A percentile compares a stretch with the other conserved stretches of the same genome.
Evolutionary conservation across 2,329 filamentous ascomycete genomes (phyloP).

Genomic region (Pseudogymnoascus sp.): DNA sequence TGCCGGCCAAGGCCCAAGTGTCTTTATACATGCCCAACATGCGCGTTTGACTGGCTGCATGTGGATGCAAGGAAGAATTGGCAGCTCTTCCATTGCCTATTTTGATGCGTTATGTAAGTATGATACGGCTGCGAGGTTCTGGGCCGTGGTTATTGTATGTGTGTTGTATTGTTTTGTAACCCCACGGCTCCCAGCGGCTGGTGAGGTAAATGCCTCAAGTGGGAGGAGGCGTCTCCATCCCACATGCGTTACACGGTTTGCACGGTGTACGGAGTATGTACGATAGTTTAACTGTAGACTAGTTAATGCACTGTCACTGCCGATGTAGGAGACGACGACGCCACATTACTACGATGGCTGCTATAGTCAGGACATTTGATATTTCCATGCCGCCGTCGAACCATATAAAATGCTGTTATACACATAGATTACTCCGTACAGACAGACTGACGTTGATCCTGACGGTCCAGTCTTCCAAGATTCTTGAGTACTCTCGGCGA

Average conservation of each 20-base stretch:
- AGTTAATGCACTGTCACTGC: not conserved
- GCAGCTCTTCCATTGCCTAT: not conserved
- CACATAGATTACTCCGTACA: not conserved
- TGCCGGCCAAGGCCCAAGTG: not conserved
- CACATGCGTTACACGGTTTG: not conserved
- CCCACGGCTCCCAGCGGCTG: not conserved
- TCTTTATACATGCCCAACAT: not conserved
- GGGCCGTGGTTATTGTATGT: not conserved
- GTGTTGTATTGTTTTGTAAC: not conserved
- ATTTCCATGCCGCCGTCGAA: not conserved
- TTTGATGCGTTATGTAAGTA: not conserved
- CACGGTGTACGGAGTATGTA: not conserved
- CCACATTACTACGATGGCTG: not conserved
- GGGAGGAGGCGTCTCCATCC: not conserved
- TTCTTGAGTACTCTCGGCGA: not conserved
- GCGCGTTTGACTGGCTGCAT: not conserved
- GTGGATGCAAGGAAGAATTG: conserved; percentile 2
- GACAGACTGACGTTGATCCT: not conserved
- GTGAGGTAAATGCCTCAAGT: not conserved
- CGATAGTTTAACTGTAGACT: not conserved
- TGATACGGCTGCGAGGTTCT: not conserved
- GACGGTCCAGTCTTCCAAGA: not conserved
- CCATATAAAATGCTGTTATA: not conserved
- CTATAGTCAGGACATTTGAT: not conserved
- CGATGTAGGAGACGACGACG: not conserved